These are phyloP conservation scores for Evernia prunastri DNA, from an alignment of 495 filamentous ascomycete species.

Conservation along the genomic window DNA sequence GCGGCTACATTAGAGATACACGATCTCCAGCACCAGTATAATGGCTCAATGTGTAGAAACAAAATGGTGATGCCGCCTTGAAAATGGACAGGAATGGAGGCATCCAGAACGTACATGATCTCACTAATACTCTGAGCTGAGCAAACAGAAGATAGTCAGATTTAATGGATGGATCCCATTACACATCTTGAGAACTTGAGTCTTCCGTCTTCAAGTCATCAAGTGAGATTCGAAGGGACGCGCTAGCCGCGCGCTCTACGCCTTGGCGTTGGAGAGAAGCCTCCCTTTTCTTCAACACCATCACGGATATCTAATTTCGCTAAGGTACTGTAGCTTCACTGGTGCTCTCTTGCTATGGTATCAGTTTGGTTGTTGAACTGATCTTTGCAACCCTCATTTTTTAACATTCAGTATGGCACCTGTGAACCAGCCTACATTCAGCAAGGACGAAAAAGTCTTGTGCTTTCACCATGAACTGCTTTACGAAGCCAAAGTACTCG, in stretches of 20 bases:
- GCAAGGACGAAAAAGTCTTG: slow-evolving; percentile 86
- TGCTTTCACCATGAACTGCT: slow-evolving; percentile 96
- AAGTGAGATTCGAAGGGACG: slow-evolving; percentile 1
- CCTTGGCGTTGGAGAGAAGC: background rate
- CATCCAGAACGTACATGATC: background rate
- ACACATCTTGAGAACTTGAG: background rate
- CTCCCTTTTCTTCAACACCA: background rate
- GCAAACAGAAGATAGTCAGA: background rate
- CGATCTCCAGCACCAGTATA: background rate
- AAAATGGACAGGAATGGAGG: background rate
- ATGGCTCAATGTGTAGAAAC: background rate
- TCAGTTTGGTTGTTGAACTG: background rate
- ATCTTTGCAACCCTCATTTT: background rate
- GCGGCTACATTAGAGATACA: background rate
- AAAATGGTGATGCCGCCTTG: background rate
- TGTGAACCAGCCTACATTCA: slow-evolving; percentile 54
- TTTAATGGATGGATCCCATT: too few species aligned
- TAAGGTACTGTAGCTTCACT: background rate
- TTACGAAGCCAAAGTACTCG: slow-evolving; percentile 93
- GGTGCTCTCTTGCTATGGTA: background rate
- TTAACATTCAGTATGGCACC: slow-evolving; percentile 50
- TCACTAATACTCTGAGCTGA: background rate
- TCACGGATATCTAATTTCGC: background rate
- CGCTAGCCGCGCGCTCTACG: slow-evolving; percentile 14
- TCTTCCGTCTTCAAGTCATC: too few species aligned